These are phyloP conservation scores for Syncephalastrum racemosum DNA, from an alignment of 371 early-diverging fungal species.

Conservation along the genomic window DNA sequence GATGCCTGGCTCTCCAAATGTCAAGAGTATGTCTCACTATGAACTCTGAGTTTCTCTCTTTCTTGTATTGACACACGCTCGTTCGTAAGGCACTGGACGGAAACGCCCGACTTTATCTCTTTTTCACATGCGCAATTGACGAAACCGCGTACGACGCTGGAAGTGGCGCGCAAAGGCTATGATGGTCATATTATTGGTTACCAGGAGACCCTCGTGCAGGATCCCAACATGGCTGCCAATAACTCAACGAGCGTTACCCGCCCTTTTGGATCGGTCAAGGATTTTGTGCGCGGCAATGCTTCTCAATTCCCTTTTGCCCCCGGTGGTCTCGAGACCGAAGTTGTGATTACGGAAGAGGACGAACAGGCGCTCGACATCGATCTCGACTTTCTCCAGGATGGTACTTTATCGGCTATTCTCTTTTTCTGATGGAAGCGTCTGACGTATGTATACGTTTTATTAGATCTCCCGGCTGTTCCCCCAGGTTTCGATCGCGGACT, in stretches of 20 bases:
- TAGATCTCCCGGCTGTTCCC: conserved; percentile 39
- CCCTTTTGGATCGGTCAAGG: conserved; percentile 57
- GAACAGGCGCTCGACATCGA: conserved; percentile 17
- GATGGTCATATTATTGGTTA: conserved; percentile 56
- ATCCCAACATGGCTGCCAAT: conserved; percentile 54
- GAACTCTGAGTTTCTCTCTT: neutral
- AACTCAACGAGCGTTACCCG: conserved; percentile 78
- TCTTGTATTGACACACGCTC: neutral
- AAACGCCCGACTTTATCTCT: conserved; percentile 42
- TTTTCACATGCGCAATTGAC: conserved; percentile 46
- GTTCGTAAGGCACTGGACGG: conserved; percentile 48
- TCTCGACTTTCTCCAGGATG: conserved; percentile 29
- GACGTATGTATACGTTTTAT: neutral
- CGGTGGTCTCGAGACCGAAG: conserved; percentile 59
- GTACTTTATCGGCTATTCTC: conserved; percentile 13
- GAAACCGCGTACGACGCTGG: conserved; percentile 43
- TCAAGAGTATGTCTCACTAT: conserved; percentile 42
- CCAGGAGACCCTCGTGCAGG: conserved; percentile 36
- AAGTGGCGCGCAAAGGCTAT: conserved; percentile 49
- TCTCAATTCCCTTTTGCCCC: conserved; percentile 82
- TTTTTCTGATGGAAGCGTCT: too few relatives aligned
- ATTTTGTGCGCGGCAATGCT: conserved; percentile 76
- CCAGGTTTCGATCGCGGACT: conserved; percentile 71
- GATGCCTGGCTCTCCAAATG: conserved; percentile 48
- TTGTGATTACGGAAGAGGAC: conserved; percentile 23